phyloP scores from a whole-genome alignment of 768 basidiomycete genomes.

The Neoboletus brunneissimus region DNA sequence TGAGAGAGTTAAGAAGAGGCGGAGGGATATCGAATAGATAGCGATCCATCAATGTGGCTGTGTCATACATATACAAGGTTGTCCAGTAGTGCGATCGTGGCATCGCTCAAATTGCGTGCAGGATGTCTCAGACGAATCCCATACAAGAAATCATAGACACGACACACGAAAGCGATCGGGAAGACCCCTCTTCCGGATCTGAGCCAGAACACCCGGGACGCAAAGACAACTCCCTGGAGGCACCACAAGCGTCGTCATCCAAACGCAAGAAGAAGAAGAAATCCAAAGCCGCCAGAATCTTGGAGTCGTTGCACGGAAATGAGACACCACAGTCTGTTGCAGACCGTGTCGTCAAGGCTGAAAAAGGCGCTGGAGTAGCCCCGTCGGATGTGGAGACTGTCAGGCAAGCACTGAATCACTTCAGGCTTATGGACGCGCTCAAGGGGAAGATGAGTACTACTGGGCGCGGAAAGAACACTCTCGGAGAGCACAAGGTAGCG shows the following conservation, averaged over 20 bases:
- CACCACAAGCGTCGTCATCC: conserved; percentile 37
- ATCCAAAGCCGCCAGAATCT: conserved; percentile 58
- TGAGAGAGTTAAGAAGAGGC: conserved; percentile 44
- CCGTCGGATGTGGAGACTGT: conserved; percentile 65
- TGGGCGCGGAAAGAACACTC: conserved; percentile 73
- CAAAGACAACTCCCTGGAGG: conserved; percentile 9
- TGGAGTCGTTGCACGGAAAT: conserved; percentile 48
- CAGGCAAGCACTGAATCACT: conserved; percentile 64
- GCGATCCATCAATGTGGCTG: conserved; percentile 14
- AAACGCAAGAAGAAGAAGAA: conserved; percentile 89
- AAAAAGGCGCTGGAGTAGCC: conserved; percentile 42
- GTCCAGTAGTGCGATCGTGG: background rate
- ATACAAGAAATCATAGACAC: conserved; percentile 42
- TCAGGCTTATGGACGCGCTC: conserved; percentile 82
- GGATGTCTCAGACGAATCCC: conserved; percentile 39
- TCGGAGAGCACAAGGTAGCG: conserved; percentile 85
- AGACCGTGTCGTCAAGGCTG: conserved; percentile 60
- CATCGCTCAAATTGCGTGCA: background rate
- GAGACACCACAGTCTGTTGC: conserved; percentile 62
- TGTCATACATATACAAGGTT: conserved; percentile 8
- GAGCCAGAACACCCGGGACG: conserved; percentile 28
- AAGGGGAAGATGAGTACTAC: conserved; percentile 78
- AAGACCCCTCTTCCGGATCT: conserved; percentile 30
- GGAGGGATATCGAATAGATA: conserved; percentile 15
- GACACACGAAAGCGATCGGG: conserved; percentile 35